phyloP scores from a whole-genome alignment of 805 yeast genomes.

The Yarrowia bubula region DNA sequence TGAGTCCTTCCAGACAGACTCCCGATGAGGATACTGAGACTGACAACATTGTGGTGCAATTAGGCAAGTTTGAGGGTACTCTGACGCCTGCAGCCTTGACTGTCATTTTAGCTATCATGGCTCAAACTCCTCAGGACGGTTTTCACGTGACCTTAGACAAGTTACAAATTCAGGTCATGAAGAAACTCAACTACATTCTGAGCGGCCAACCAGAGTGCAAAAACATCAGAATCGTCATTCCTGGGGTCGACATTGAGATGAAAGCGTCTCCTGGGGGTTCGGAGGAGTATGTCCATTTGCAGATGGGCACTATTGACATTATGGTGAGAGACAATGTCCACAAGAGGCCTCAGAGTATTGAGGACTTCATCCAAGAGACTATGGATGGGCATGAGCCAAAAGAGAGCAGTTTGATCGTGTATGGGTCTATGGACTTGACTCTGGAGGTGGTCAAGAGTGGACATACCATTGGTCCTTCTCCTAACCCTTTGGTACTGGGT shows the following conservation, averaged over 20 bases:
- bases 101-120: slow-evolving; percentile 43
- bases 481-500: slow-evolving; percentile 35
- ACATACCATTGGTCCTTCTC: slow-evolving; percentile 4
- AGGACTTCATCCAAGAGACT: slow-evolving; percentile 30
- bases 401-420: neutral
- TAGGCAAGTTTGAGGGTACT: slow-evolving; percentile 51
- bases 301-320: slow-evolving; percentile 29
- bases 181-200: slow-evolving; percentile 38
- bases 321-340: slow-evolving; percentile 29
- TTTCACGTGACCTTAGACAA: slow-evolving; percentile 57
- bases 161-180: slow-evolving; percentile 60
- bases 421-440: slow-evolving; percentile 14
- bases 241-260: slow-evolving; percentile 43
- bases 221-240: slow-evolving; percentile 51
- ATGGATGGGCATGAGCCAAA: slow-evolving; percentile 10
- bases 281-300: slow-evolving; percentile 31
- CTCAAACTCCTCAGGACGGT: slow-evolving; percentile 42
- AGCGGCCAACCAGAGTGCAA: slow-evolving; percentile 40
- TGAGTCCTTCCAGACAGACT: neutral
- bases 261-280: slow-evolving; percentile 3
- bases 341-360: slow-evolving; percentile 28
- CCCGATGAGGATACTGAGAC: slow-evolving; percentile 49
- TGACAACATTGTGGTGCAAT: slow-evolving; percentile 53
- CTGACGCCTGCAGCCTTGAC: slow-evolving; percentile 48
- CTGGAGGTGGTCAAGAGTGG: slow-evolving; percentile 25